Percentiles rank a stretch among this genome's conserved stretches.
Evolutionary conservation across 805 yeast species (phyloP).

Genomic region (Huiozyma naganishii): DNA sequence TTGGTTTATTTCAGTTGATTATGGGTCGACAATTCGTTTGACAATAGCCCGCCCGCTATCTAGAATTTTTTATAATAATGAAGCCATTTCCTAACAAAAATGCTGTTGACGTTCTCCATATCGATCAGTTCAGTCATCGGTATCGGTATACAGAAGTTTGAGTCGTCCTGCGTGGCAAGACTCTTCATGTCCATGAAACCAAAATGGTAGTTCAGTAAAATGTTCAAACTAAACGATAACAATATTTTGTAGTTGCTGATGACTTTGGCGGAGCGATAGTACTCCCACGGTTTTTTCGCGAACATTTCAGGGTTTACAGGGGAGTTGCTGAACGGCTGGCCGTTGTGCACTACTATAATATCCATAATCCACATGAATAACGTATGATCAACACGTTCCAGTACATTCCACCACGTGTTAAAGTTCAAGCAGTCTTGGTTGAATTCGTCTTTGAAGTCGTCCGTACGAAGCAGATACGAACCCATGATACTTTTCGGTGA

Average conservation of each 20-base stretch:
- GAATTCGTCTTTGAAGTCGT: conserved; percentile 26
- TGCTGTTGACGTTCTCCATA: conserved; percentile 12
- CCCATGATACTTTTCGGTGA: conserved; percentile 28
- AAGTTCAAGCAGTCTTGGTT: conserved; percentile 21
- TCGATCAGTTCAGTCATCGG: conserved; percentile 16
- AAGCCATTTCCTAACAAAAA: conserved; percentile 27
- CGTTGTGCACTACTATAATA: conserved; percentile 23
- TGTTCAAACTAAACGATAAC: conserved; percentile 31
- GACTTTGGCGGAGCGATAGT: conserved; percentile 26
- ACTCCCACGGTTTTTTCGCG: conserved; percentile 21
- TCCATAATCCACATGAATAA: conserved; percentile 28
- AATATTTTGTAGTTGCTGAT: conserved; percentile 32
- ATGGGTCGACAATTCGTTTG: too few relatives aligned
- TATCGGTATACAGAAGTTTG: conserved; percentile 22
- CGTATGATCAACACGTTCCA: conserved; percentile 24
- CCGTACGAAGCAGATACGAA: conserved; percentile 19
- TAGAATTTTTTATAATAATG: conserved; percentile 26
- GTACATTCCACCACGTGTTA: conserved; percentile 25
- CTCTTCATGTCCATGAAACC: conserved; percentile 33
- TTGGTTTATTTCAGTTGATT: too few relatives aligned
- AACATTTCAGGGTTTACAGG: conserved; percentile 19
- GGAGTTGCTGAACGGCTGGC: conserved; percentile 28
- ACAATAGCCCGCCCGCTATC: background rate
- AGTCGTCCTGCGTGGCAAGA: conserved; percentile 18
- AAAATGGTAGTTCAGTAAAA: conserved; percentile 40